phyloP scores from a whole-genome alignment of 1,284 basidiomycete species.

The Fomitopsis betulina region DNA sequence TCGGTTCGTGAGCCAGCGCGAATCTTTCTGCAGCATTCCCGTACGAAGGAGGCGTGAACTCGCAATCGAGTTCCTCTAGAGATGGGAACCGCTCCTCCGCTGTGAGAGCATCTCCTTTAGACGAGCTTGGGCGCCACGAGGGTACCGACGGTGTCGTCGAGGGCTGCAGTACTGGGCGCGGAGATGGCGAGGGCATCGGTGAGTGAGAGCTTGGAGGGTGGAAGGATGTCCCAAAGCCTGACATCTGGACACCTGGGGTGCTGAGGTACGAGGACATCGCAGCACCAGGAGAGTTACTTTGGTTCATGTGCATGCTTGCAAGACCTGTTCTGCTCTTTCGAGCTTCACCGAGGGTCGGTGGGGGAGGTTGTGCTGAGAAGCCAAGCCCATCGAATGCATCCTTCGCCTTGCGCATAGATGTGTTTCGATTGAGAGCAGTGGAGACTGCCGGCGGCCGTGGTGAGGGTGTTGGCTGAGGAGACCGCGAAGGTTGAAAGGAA shows the following conservation, averaged over 20 bases:
- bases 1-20: constrained; percentile 5
- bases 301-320: constrained; percentile 38
- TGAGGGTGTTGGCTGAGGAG: constrained; percentile 18
- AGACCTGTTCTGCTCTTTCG: constrained; percentile 64
- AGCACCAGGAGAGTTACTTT: constrained; percentile 1
- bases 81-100: constrained; percentile 73
- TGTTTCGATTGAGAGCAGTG: background rate
- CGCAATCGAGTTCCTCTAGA: constrained; percentile 70
- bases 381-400: constrained; percentile 80
- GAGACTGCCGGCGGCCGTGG: constrained; percentile 8
- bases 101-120: constrained; percentile 37
- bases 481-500: constrained; percentile 33
- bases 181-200: constrained; percentile 40
- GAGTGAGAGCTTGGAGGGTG: constrained; percentile 37
- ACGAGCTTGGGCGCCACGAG: constrained; percentile 18
- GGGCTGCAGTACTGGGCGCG: constrained; percentile 22
- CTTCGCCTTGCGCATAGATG: constrained; percentile 30
- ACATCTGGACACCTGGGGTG: constrained; percentile 10
- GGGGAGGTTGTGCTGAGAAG: constrained; percentile 40
- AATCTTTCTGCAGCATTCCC: constrained; percentile 5
- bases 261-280: constrained; percentile 12
- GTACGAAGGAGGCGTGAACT: constrained; percentile 35
- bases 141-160: constrained; percentile 18
- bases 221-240: constrained; percentile 24
- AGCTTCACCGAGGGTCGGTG: constrained; percentile 72